Base-by-base conservation (phyloP, 2,329 filamentous ascomycete species). In the Aspergillus texensis region DNA sequence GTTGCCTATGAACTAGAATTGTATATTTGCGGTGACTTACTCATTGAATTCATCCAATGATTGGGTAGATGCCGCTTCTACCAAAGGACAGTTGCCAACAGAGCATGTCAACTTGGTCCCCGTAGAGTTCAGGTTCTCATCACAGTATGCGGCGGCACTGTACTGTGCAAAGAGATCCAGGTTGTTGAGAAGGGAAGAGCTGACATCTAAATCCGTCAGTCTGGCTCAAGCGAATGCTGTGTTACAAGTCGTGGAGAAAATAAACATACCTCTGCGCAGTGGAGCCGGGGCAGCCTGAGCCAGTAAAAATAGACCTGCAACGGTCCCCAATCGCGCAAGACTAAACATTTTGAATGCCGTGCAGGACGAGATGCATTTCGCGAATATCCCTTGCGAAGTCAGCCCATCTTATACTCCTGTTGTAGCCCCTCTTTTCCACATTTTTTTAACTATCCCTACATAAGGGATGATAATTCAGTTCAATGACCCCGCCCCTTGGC, bases 121-220 rank as follows among this genome's bases (percentile, higher is more conserved):
- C 5, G 76, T 60, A 34, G 74, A 74, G 61, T 81, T 72, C 68
- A 81, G 80, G 73, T 84, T 84, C 16, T 62, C 68, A 4, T 73
- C 65, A 67, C 83, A 85, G 69, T 84, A 84, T 14, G 82, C 74
- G 0, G 83, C 82, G 3, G 82, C 82, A 3, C 81, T 78, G 68
- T 82, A 85, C 64, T 84, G 80, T 60, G 79, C 78, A 67, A 80
- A 80, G 66, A 83, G 78, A 6, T 75, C 67, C 5, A 84, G 52
- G 2, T 65, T 58, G 30, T 53, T 43, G 19, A 65, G 45, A 8
- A 64, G 9, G 4, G 34, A 26, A 12, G 50, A 28, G 12, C 48
- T 53, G 34, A 65, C 57, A 24, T 62, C 61, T 65, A 24, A 3
- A 12, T 8, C 16, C 1, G 12, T 56, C 3, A 39, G 50, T 2